A percentile compares a stretch with the other conserved stretches of the same genome.
Conservation (phyloP, 257 asterid species). For the Coffea canephora region DNA sequence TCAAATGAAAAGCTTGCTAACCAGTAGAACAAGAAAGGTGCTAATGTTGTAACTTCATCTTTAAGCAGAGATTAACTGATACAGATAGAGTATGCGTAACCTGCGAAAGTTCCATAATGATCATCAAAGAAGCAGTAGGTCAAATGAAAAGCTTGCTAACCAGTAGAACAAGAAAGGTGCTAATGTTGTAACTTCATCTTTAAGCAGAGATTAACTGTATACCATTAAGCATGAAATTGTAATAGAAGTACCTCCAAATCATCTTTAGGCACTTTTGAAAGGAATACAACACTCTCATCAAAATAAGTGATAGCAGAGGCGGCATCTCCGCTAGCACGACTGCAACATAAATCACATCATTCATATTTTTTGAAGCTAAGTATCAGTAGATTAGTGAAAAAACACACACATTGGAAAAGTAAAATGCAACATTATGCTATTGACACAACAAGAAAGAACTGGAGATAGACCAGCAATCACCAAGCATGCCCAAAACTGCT, state of each 20-base stretch:
- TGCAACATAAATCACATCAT: conserved; percentile 28
- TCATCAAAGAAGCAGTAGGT: not conserved
- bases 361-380: not conserved
- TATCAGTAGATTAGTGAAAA: not conserved
- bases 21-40: not conserved
- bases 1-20: not conserved
- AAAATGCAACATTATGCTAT: not conserved
- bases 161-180: not conserved
- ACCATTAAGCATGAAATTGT: not conserved
- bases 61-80: conserved; percentile 5
- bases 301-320: conserved; percentile 75
- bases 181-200: not conserved
- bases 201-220: not conserved
- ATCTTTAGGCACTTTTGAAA: conserved; percentile 67
- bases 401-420: not conserved
- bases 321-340: conserved; percentile 85
- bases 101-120: conserved; percentile 5
- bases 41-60: not conserved
- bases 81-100: conserved; percentile 89
- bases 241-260: conserved; percentile 60
- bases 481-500: conserved; percentile 96
- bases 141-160: not conserved
- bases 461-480: conserved; percentile 84
- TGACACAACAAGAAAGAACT: conserved; percentile 12
- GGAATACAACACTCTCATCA: conserved; percentile 82